Conservation (phyloP, 2,329 filamentous ascomycete genomes). For the Meredithiella fracta region DNA sequence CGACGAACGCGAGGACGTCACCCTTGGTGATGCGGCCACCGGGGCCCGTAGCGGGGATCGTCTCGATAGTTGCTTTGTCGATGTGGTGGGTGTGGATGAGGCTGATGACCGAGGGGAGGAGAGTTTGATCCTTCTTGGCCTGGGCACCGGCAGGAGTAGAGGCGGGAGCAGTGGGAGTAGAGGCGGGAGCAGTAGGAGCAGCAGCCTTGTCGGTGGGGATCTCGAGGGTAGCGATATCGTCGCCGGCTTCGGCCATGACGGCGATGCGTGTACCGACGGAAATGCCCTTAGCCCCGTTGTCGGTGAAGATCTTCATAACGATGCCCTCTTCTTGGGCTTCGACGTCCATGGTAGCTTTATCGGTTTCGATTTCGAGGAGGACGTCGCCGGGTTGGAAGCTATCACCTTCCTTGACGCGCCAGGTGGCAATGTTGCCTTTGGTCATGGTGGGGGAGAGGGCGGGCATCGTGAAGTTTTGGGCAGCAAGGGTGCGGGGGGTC, state of each 20-base stretch:
- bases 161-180: constrained; percentile 12
- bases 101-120: constrained; percentile 69
- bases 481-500: constrained; percentile 48
- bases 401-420: constrained; percentile 80
- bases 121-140: constrained; percentile 31
- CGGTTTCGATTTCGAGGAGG: constrained; percentile 80
- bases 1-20: constrained; percentile 81
- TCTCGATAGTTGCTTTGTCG: constrained; percentile 54
- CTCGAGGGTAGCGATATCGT: constrained; percentile 59
- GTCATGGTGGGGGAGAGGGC: constrained; percentile 88
- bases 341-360: constrained; percentile 90
- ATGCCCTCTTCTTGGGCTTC: constrained; percentile 83
- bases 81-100: constrained; percentile 68
- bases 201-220: constrained; percentile 47
- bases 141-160: constrained; percentile 21
- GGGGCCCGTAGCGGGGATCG: constrained; percentile 77
- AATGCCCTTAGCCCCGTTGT: constrained; percentile 58
- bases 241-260: constrained; percentile 64
- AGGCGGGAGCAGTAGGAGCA: constrained; percentile 9
- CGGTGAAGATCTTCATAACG: constrained; percentile 64
- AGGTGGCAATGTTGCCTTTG: constrained; percentile 71
- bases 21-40: constrained; percentile 83
- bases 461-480: constrained; percentile 81
- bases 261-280: constrained; percentile 69
- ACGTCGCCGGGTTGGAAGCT: constrained; percentile 70